Percentiles rank a stretch among this genome's conserved stretches.
Evolutionary conservation across 1,284 basidiomycete species (phyloP).

Genomic region (Cryptococcus sp.): DNA sequence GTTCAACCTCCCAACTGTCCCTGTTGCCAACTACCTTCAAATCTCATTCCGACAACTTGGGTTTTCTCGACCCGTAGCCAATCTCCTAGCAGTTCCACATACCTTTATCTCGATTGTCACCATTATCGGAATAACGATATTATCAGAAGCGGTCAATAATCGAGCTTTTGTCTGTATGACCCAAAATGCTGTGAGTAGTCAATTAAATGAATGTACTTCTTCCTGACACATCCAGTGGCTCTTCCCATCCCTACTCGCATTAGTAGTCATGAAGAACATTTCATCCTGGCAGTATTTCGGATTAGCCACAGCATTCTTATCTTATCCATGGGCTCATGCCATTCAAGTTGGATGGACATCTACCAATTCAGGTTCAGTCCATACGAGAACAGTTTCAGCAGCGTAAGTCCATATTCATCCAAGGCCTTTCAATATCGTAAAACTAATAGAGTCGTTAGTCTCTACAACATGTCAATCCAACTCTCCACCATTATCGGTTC

Average conservation of each 20-base stretch:
- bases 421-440: too few relatives aligned
- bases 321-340: conserved; percentile 15
- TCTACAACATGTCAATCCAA: conserved; percentile 29
- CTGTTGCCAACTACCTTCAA: conserved; percentile 57
- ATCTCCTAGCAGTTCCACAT: conserved; percentile 55
- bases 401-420: conserved; percentile 3
- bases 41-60: conserved; percentile 59
- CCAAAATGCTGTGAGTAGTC: neutral
- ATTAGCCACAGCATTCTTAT: conserved; percentile 14
- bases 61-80: conserved; percentile 60
- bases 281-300: conserved; percentile 12
- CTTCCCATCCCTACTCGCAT: neutral
- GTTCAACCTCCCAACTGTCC: conserved; percentile 49
- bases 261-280: neutral
- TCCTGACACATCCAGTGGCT: neutral
- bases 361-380: conserved; percentile 16
- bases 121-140: conserved; percentile 17
- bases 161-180: conserved; percentile 10
- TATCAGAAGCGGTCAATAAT: conserved; percentile 13
- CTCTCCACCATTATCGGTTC: conserved; percentile 15
- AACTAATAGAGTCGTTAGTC: neutral
- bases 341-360: conserved; percentile 5
- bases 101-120: conserved; percentile 47
- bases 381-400: conserved; percentile 18
- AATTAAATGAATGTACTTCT: neutral